Conservation (phyloP, 805 yeast genomes). For the Sugiyamaella lignohabitans region DNA sequence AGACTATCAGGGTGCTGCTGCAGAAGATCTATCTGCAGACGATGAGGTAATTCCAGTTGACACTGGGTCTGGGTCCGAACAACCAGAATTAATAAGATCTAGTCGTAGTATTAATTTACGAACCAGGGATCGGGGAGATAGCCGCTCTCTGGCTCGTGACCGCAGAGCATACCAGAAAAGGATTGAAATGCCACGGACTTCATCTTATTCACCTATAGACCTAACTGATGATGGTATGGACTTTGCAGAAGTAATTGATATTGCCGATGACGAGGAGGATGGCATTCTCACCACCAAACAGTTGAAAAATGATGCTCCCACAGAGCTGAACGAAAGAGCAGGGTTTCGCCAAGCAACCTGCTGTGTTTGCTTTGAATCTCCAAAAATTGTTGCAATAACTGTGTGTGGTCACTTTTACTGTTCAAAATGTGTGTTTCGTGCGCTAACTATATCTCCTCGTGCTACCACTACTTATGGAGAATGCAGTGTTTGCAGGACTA, state of each 20-base stretch:
- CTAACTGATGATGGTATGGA: slow-evolving; percentile 14
- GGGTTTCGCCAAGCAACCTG: slow-evolving; percentile 22
- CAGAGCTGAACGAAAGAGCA: slow-evolving; percentile 7
- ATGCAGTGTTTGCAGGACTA: slow-evolving; percentile 32
- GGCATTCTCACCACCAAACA: neutral
- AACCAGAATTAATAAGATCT: too few species aligned
- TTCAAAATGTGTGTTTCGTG: slow-evolving; percentile 30
- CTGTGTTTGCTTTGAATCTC: slow-evolving; percentile 33
- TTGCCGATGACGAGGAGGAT: slow-evolving; percentile 6
- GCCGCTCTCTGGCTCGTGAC: too few species aligned
- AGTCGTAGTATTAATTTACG: too few species aligned
- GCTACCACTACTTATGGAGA: slow-evolving; percentile 27
- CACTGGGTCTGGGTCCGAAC: too few species aligned
- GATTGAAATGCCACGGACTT: too few species aligned
- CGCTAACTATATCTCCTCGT: slow-evolving; percentile 24
- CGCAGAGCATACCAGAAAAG: too few species aligned
- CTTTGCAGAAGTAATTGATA: slow-evolving; percentile 6
- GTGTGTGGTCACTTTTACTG: slow-evolving; percentile 36
- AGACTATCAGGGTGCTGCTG: too few species aligned
- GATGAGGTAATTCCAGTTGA: too few species aligned
- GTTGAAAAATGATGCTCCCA: neutral
- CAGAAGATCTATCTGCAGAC: too few species aligned
- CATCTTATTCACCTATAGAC: slow-evolving; percentile 2
- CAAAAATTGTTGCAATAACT: slow-evolving; percentile 28
- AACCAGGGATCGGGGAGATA: too few species aligned